phyloP scores from a whole-genome alignment of 2,329 filamentous ascomycete species.

The Sarocladium kiliense region DNA sequence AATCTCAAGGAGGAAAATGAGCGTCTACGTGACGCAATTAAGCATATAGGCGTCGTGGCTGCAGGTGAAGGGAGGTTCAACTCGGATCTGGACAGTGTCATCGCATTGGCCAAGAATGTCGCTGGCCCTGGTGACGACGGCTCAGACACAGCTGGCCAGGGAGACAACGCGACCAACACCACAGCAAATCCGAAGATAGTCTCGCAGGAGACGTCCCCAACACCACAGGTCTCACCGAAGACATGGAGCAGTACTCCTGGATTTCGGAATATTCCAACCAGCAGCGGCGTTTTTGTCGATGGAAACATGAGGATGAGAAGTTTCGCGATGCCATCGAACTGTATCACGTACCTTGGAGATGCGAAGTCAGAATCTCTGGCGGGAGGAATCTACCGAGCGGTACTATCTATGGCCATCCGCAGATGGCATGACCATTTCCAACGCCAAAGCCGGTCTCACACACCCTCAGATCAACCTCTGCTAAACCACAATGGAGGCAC shows the following conservation, averaged over 20 bases:
- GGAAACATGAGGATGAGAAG: neutral
- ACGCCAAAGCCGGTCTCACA: neutral
- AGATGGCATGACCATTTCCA: constrained; percentile 4
- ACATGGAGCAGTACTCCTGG: neutral
- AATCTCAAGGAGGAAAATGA: constrained; percentile 16
- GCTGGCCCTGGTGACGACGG: neutral
- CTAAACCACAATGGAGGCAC: neutral
- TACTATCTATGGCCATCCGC: neutral
- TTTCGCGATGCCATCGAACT: neutral
- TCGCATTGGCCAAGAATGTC: neutral
- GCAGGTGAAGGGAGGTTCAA: neutral
- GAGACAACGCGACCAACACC: neutral
- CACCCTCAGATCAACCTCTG: neutral
- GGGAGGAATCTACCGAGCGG: neutral
- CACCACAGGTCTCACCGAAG: neutral
- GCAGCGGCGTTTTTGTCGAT: constrained; percentile 1
- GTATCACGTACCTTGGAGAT: neutral
- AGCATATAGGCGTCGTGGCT: constrained; percentile 3
- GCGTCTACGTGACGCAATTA: constrained; percentile 12
- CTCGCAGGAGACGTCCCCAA: neutral
- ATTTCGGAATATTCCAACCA: neutral
- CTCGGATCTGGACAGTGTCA: neutral
- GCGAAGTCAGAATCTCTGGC: neutral
- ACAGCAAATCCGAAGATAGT: neutral
- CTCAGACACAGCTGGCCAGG: neutral